Percentiles rank a stretch among this genome's conserved stretches.
Conservation (phyloP, 225 moss, liverwort and hornwort species). For the Antitrichia curtipendula region DNA sequence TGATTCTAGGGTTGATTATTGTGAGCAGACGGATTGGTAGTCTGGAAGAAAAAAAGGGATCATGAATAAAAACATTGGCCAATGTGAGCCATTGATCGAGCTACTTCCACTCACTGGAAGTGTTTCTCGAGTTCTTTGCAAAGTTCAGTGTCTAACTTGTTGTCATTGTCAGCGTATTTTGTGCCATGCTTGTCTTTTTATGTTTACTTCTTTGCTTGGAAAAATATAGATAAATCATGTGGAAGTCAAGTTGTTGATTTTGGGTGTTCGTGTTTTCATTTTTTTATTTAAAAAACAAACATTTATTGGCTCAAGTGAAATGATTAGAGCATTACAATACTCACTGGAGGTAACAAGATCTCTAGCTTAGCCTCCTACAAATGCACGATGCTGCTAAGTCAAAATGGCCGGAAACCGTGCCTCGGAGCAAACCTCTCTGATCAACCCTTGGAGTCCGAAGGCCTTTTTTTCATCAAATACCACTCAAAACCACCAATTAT, state of each 20-base stretch:
- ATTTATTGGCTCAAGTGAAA: neutral
- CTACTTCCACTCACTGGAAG: neutral
- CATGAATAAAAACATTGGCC: neutral
- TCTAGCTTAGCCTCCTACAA: neutral
- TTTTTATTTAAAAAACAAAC: neutral
- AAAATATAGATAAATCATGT: neutral
- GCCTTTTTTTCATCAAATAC: no score
- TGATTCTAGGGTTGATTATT: neutral
- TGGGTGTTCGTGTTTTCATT: neutral
- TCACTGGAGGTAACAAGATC: neutral
- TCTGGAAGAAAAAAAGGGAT: neutral
- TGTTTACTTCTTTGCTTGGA: neutral
- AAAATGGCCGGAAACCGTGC: neutral
- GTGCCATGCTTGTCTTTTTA: neutral
- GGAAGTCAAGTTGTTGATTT: neutral
- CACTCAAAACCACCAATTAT: no score
- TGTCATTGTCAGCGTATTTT: neutral
- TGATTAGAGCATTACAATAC: no score
- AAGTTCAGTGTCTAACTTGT: neutral
- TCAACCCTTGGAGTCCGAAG: neutral
- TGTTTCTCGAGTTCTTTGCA: neutral
- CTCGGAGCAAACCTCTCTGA: neutral
- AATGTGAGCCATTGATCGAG: neutral
- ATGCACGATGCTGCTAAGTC: fast-evolving
- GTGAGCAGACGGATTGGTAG: neutral